These are phyloP conservation scores for Nakaseomyces sp. DNA, from an alignment of 1,139 yeast species.

Conservation along the genomic window DNA sequence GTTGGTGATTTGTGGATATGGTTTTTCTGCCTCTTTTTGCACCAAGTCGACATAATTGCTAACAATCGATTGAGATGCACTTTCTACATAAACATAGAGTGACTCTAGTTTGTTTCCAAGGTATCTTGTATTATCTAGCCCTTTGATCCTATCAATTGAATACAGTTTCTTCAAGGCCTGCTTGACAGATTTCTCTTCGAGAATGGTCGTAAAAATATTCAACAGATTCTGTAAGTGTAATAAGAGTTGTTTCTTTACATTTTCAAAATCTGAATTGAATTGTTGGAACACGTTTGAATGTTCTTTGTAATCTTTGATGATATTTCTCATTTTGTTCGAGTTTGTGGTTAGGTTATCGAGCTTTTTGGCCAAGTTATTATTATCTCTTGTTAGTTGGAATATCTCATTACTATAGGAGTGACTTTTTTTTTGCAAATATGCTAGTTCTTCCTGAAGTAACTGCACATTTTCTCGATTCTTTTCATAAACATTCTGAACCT, in stretches of 20 bases:
- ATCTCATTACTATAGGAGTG: neutral
- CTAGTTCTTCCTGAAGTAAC: conserved; percentile 13
- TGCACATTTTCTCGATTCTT: conserved; percentile 44
- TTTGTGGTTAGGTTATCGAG: conserved; percentile 1
- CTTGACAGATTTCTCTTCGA: conserved; percentile 49
- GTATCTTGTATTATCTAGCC: conserved; percentile 28
- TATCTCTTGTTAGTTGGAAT: neutral
- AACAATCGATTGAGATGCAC: conserved; percentile 51
- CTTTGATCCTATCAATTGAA: conserved; percentile 32
- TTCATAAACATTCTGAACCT: conserved; percentile 25
- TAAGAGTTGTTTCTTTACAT: conserved; percentile 23
- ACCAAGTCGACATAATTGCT: conserved; percentile 43
- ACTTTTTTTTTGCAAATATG: neutral
- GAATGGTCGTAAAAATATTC: conserved; percentile 43
- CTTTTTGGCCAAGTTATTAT: neutral
- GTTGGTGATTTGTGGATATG: conserved; percentile 17
- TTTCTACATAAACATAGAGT: conserved; percentile 47
- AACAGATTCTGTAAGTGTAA: conserved; percentile 38
- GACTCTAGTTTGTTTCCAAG: conserved; percentile 45
- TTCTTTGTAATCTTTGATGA: conserved; percentile 1
- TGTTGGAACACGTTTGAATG: conserved; percentile 5
- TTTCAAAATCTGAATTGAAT: conserved; percentile 15
- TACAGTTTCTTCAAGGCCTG: conserved; percentile 49
- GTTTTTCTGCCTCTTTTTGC: conserved; percentile 9
- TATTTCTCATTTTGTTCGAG: neutral